Evolutionary conservation across 2,329 filamentous ascomycete genomes (phyloP).

Genomic region (Aspergillus sergii): DNA sequence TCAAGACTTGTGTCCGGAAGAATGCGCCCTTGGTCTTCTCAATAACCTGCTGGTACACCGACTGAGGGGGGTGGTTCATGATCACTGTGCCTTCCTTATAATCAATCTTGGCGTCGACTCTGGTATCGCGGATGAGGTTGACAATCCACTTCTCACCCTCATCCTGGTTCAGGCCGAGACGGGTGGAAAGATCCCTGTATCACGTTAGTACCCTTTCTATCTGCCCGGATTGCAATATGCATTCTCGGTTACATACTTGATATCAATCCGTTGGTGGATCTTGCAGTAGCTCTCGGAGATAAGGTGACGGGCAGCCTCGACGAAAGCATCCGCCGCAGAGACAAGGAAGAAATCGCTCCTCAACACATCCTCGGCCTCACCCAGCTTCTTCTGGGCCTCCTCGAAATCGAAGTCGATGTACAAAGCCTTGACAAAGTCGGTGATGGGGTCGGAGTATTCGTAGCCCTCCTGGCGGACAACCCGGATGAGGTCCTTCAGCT

Average conservation of each 20-base stretch:
- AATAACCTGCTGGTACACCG: constrained; percentile 98
- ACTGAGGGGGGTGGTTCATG: constrained; percentile 99
- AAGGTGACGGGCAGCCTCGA: constrained; percentile 90
- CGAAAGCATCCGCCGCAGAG: constrained; percentile 80
- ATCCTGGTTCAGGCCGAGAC: constrained; percentile 86
- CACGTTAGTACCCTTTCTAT: constrained; percentile 20
- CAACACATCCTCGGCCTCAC: constrained; percentile 85
- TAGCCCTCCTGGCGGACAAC: constrained; percentile 97
- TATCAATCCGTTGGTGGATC: constrained; percentile 98
- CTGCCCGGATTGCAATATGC: neutral
- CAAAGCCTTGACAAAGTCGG: constrained; percentile 92
- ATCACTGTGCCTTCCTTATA: constrained; percentile 98
- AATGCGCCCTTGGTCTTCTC: constrained; percentile 98
- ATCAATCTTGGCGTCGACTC: constrained; percentile 98
- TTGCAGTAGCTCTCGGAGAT: constrained; percentile 99
- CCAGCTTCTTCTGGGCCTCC: constrained; percentile 87
- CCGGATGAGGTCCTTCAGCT: constrained; percentile 94
- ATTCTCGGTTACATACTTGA: constrained; percentile 62
- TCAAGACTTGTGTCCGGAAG: constrained; percentile 96
- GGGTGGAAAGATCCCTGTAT: constrained; percentile 77
- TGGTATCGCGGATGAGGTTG: constrained; percentile 96
- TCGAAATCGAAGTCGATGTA: constrained; percentile 98
- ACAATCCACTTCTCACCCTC: constrained; percentile 99
- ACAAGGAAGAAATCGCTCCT: constrained; percentile 95
- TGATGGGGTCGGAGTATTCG: constrained; percentile 95